Evolutionary conservation across 169 alveolate genomes (phyloP).

Genomic region (Plasmodium berghei): DNA sequence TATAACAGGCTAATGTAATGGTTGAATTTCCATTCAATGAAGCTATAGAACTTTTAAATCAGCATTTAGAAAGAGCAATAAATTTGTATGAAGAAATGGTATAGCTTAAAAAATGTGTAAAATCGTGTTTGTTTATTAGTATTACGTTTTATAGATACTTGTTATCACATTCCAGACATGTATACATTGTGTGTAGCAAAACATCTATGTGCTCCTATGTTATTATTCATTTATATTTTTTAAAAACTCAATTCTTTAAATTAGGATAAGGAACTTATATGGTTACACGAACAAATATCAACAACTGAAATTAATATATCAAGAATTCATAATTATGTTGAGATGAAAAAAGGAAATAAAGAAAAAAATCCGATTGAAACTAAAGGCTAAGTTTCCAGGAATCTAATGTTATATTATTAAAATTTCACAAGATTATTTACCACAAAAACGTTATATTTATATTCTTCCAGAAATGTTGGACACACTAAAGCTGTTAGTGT

Average conservation of each 20-base stretch:
- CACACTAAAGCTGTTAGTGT: too few relatives aligned
- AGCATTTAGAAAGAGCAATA: constrained; percentile 83
- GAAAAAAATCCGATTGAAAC: constrained; percentile 65
- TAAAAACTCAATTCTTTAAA: constrained; percentile 5
- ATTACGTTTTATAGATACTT: too few relatives aligned
- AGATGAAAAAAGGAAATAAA: constrained; percentile 80
- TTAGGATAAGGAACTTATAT: constrained; percentile 87
- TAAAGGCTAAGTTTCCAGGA: constrained; percentile 34
- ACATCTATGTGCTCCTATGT: neutral
- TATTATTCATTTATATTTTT: constrained; percentile 1
- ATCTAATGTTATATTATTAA: neutral
- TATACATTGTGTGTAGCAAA: neutral
- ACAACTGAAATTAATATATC: constrained; percentile 92
- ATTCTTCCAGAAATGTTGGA: too few relatives aligned
- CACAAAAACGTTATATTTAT: too few relatives aligned
- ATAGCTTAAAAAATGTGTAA: constrained; percentile 14
- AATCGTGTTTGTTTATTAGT: neutral
- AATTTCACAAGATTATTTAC: too few relatives aligned
- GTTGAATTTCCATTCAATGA: constrained; percentile 91
- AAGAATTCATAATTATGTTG: constrained; percentile 90
- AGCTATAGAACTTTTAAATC: constrained; percentile 87
- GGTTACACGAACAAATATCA: constrained; percentile 89
- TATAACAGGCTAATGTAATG: constrained; percentile 89
- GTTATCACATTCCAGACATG: too few relatives aligned
- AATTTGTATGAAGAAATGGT: constrained; percentile 79